A percentile compares a stretch with the other conserved stretches of the same genome.
phyloP scores from a whole-genome alignment of 1,139 yeast species.

The Scheffersomyces insectosa region DNA sequence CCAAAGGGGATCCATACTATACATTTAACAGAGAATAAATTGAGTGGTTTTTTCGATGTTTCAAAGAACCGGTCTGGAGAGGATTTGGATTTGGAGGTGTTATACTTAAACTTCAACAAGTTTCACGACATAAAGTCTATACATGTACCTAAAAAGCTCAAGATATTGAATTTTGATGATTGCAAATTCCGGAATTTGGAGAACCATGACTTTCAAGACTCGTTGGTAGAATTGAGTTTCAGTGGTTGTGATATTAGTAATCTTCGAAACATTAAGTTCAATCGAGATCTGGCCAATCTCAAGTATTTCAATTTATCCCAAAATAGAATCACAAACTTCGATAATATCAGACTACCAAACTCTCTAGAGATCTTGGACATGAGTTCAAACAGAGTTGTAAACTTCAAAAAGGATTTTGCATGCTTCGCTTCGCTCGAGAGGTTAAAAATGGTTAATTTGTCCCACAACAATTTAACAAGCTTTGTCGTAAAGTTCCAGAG shows the following conservation, averaged over 20 bases:
- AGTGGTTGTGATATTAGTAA: slow-evolving; percentile 19
- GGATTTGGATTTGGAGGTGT: slow-evolving; percentile 13
- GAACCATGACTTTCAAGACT: slow-evolving; percentile 12
- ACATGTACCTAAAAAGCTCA: slow-evolving; percentile 16
- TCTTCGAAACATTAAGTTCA: slow-evolving; percentile 15
- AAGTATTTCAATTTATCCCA: not conserved
- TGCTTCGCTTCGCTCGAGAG: too few species aligned
- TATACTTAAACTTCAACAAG: slow-evolving; percentile 21
- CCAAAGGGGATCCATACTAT: slow-evolving; percentile 18
- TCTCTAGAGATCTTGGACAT: not conserved
- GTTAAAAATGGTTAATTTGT: slow-evolving; percentile 12
- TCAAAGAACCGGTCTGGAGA: slow-evolving; percentile 15
- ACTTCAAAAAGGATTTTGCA: too few species aligned
- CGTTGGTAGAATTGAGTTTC: slow-evolving; percentile 21
- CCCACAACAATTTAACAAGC: slow-evolving; percentile 14
- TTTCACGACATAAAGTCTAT: slow-evolving; percentile 14
- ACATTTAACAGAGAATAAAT: slow-evolving; percentile 24
- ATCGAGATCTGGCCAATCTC: slow-evolving; percentile 6
- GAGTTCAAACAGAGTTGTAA: not conserved
- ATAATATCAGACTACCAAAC: not conserved
- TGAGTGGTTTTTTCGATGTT: slow-evolving; percentile 17
- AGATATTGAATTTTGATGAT: slow-evolving; percentile 23
- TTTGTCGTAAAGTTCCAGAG: slow-evolving; percentile 11
- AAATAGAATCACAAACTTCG: not conserved
- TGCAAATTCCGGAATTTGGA: slow-evolving; percentile 14